Evolutionary conservation across 78 protist genomes (phyloP).

Genomic region (Dictyostelium intermedium): DNA sequence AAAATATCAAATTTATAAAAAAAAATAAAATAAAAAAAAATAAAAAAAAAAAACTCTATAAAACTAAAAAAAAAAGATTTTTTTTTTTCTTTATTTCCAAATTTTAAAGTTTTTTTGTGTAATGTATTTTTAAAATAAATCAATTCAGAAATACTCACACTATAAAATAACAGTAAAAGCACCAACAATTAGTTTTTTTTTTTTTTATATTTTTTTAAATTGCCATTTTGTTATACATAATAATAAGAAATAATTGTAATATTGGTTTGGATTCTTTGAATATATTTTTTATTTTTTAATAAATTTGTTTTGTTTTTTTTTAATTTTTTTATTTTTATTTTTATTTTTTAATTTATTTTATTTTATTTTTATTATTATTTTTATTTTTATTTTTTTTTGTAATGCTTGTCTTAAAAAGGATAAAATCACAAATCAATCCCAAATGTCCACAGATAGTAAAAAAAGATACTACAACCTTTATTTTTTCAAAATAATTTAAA

Average conservation of each 20-base stretch:
- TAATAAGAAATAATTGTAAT: not conserved
- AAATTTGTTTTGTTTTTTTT: too few relatives aligned
- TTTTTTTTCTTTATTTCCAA: too few relatives aligned
- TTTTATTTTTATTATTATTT: not conserved
- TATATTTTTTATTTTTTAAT: not conserved
- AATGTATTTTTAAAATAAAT: not conserved
- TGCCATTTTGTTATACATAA: not conserved
- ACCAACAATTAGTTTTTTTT: not conserved
- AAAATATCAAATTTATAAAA: not conserved
- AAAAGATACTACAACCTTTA: slow-evolving; percentile 7
- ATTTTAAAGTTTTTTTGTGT: not conserved
- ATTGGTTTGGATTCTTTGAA: not conserved
- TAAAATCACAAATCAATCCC: not conserved
- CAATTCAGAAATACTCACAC: too few relatives aligned
- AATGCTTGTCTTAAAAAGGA: not conserved
- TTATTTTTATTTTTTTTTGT: not conserved
- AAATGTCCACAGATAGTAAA: not conserved
- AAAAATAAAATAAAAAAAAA: too few relatives aligned
- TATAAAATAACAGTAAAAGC: too few relatives aligned
- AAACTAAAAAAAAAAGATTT: too few relatives aligned
- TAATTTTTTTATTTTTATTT: not conserved
- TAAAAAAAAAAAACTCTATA: too few relatives aligned
- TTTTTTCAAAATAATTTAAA: not conserved
- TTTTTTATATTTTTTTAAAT: not conserved
- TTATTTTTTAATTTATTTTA: not conserved